phyloP scores from a whole-genome alignment of 352 stramenopile genomes.

The Phytophthora crassamura region DNA sequence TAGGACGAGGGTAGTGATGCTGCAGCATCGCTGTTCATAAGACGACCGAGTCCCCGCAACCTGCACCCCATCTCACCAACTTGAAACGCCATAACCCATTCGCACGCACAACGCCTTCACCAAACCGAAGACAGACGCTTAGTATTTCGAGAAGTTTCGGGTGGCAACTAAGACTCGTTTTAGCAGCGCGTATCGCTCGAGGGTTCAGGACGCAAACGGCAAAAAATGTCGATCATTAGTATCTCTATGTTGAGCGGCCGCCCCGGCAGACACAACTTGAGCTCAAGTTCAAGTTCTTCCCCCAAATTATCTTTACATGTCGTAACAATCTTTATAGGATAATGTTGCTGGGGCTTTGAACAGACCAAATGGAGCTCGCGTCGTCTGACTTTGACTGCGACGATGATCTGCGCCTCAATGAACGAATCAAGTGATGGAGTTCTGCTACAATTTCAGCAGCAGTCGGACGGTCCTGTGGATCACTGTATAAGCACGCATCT shows the following conservation, averaged over 20 bases:
- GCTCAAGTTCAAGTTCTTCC: neutral
- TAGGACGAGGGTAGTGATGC: too few species aligned
- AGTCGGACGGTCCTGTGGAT: conserved; percentile 55
- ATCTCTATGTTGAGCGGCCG: neutral
- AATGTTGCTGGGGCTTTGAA: conserved; percentile 34
- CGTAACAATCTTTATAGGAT: too few species aligned
- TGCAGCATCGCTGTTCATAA: neutral
- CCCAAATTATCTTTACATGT: too few species aligned
- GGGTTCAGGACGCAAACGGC: neutral
- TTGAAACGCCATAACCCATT: conserved; percentile 21
- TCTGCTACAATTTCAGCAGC: conserved; percentile 51
- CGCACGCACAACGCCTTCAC: conserved; percentile 4
- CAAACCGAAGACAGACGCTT: conserved; percentile 7
- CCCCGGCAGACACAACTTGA: too few species aligned
- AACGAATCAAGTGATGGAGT: conserved; percentile 49
- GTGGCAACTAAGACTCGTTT: neutral
- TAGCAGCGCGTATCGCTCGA: too few species aligned
- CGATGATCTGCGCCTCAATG: conserved; percentile 18
- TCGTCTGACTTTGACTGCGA: conserved; percentile 26
- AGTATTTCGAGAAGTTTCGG: conserved; percentile 24
- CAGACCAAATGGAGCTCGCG: conserved; percentile 36
- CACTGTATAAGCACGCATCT: conserved; percentile 47
- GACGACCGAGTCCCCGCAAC: neutral
- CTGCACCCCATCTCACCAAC: conserved; percentile 10
- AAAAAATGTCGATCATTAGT: neutral